phyloP scores from a whole-genome alignment of 1,139 yeast genomes.

The Ogataea hybrid region DNA sequence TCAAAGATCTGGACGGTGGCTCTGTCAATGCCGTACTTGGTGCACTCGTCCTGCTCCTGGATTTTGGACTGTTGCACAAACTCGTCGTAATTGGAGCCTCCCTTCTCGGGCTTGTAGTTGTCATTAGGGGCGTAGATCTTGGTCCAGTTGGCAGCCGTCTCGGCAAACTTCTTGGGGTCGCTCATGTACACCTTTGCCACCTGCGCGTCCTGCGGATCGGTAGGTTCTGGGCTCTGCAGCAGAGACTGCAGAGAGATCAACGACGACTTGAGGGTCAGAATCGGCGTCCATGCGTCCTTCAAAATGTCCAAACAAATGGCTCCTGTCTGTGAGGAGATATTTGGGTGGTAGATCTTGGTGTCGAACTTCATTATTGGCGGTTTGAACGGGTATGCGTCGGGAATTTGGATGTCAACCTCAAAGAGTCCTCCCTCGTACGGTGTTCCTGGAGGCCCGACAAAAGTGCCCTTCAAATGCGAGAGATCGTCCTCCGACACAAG shows the following conservation, averaged over 20 bases:
- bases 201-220: constrained; percentile 97
- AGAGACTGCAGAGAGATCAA: constrained; percentile 88
- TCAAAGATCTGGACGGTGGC: constrained; percentile 69
- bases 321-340: constrained; percentile 96
- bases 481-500: constrained; percentile 77
- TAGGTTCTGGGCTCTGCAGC: constrained; percentile 93
- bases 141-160: constrained; percentile 90
- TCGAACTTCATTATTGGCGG: constrained; percentile 94
- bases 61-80: constrained; percentile 18
- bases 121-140: constrained; percentile 65
- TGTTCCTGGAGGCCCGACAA: constrained; percentile 93
- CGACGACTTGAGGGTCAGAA: constrained; percentile 84
- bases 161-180: constrained; percentile 70
- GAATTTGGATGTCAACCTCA: constrained; percentile 83
- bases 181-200: constrained; percentile 83
- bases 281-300: constrained; percentile 97
- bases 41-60: constrained; percentile 29
- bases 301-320: constrained; percentile 93
- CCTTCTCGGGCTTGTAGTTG: constrained; percentile 26
- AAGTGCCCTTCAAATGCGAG: constrained; percentile 81
- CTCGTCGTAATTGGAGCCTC: constrained; percentile 21
- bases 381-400: constrained; percentile 85
- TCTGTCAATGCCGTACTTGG: constrained; percentile 67
- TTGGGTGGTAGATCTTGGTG: constrained; percentile 92
- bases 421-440: constrained; percentile 91